phyloP scores from a whole-genome alignment of 441 rosid genomes.

The Corymbia calophylla region DNA sequence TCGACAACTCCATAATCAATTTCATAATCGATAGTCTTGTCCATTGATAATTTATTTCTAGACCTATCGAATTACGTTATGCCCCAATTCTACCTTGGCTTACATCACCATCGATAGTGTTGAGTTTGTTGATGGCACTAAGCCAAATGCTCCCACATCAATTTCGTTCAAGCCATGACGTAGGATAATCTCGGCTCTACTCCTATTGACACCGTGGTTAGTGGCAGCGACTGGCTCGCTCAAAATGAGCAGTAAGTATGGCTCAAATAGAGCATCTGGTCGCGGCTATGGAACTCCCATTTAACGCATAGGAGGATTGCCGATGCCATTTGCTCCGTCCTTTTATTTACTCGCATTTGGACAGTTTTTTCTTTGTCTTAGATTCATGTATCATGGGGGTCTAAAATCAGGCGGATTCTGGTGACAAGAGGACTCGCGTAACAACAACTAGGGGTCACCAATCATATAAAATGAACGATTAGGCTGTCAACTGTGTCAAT shows the following conservation, averaged over 20 bases:
- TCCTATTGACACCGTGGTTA: neutral
- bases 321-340: neutral
- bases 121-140: too few species aligned
- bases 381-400: neutral
- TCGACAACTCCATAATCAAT: too few species aligned
- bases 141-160: too few species aligned
- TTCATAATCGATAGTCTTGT: too few species aligned
- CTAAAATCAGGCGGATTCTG: neutral
- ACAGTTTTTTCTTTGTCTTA: neutral
- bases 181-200: neutral
- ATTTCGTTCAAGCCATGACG: neutral
- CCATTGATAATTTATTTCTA: too few species aligned
- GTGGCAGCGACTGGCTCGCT: neutral
- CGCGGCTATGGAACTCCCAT: neutral
- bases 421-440: neutral
- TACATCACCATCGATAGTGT: too few species aligned
- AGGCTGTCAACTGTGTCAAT: neutral
- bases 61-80: too few species aligned
- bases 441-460: neutral
- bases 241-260: neutral
- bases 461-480: neutral
- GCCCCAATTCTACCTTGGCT: too few species aligned
- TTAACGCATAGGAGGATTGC: neutral
- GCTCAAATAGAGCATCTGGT: neutral
- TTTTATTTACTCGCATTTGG: neutral